Conservation (phyloP, 1,284 basidiomycete genomes). For the Anthracocystis walkeri region DNA sequence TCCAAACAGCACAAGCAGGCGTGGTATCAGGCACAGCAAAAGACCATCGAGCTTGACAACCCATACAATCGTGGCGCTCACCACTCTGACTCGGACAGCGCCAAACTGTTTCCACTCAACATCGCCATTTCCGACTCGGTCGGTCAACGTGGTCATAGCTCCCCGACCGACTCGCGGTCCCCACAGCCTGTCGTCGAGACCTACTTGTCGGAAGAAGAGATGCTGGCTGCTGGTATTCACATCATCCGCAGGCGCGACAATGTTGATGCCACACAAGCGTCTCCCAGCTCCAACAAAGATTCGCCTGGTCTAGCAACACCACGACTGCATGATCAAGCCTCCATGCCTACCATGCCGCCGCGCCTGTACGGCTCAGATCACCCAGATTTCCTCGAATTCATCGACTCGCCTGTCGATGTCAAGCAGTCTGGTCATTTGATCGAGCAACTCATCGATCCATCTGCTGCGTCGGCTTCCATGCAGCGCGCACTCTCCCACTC, state of each 20-base stretch:
- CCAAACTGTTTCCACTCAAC: constrained; percentile 40
- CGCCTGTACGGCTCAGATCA: constrained; percentile 41
- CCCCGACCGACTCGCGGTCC: constrained; percentile 11
- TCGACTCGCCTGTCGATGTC: constrained; percentile 33
- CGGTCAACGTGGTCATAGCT: constrained; percentile 5
- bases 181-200: constrained; percentile 28
- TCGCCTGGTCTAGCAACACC: constrained; percentile 8
- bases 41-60: constrained; percentile 44
- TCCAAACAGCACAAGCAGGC: constrained; percentile 49
- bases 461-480: constrained; percentile 12
- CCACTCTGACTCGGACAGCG: constrained; percentile 9
- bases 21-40: constrained; percentile 54
- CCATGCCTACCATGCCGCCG: constrained; percentile 21
- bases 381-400: constrained; percentile 49
- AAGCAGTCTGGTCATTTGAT: constrained; percentile 28
- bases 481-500: constrained; percentile 25
- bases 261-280: constrained; percentile 6
- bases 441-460: constrained; percentile 20
- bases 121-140: constrained; percentile 6
- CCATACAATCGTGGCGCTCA: constrained; percentile 17
- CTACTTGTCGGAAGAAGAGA: constrained; percentile 44
- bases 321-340: constrained; percentile 1
- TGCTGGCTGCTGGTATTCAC: constrained; percentile 49
- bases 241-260: constrained; percentile 38
- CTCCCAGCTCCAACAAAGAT: constrained; percentile 17